phyloP scores from a whole-genome alignment of 106 monocot species.

The Dactylorhiza incarnata region DNA sequence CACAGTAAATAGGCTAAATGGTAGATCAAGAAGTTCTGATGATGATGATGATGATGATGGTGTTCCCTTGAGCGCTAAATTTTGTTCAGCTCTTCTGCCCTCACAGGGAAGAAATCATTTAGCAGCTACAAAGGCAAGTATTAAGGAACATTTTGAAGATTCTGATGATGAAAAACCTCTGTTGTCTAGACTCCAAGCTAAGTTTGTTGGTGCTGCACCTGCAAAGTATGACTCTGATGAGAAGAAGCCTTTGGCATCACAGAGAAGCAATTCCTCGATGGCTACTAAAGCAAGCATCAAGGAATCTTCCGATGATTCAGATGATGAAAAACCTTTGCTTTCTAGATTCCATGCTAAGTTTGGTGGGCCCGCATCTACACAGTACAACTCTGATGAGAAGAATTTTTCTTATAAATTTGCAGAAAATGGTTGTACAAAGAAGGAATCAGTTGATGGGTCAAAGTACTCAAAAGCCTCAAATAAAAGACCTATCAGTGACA shows the following conservation, averaged over 20 bases:
- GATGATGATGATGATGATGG: conserved; percentile 31
- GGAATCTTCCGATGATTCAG: conserved; percentile 24
- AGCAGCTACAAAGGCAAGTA: background rate
- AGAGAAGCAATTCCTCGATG: conserved; percentile 3
- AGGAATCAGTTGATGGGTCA: conserved; percentile 4
- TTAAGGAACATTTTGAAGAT: conserved; percentile 9
- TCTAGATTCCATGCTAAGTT: conserved; percentile 29
- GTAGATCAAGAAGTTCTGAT: background rate
- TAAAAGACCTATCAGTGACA: conserved; percentile 31
- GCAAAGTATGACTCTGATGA: conserved; percentile 24
- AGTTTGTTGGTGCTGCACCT: conserved; percentile 18
- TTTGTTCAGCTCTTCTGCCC: conserved; percentile 7
- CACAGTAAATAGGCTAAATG: background rate
- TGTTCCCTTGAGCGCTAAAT: conserved; percentile 29
- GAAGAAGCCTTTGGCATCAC: conserved; percentile 15
- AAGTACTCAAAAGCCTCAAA: conserved; percentile 19
- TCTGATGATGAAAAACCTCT: conserved; percentile 55
- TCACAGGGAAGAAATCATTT: conserved; percentile 1
- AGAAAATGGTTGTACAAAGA: conserved; percentile 33
- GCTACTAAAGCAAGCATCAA: background rate
- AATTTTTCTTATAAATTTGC: conserved; percentile 20
- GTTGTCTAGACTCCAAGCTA: conserved; percentile 23
- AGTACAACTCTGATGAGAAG: conserved; percentile 33
- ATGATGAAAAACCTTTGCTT: conserved; percentile 47
- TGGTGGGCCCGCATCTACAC: conserved; percentile 13